Evolutionary conservation across 1,284 basidiomycete genomes (phyloP).

Genomic region (Trametes sp.): DNA sequence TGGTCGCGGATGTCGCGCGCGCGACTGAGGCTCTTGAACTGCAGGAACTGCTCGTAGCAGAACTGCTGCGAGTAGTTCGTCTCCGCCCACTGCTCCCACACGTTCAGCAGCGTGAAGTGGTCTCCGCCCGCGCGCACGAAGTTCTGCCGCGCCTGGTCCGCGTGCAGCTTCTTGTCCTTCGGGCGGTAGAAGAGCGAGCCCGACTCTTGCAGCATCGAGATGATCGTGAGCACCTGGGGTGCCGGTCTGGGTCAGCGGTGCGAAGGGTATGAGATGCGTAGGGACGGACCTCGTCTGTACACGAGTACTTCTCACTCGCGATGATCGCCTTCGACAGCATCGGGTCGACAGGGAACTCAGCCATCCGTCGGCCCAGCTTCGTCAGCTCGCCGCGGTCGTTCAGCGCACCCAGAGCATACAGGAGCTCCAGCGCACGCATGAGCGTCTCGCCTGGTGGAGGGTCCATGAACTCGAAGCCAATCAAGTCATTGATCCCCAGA

Average conservation of each 20-base stretch:
- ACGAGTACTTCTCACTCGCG: slow-evolving; percentile 92
- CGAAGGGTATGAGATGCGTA: neutral
- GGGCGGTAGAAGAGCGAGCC: slow-evolving; percentile 95
- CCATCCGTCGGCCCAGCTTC: slow-evolving; percentile 96
- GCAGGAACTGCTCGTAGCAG: slow-evolving; percentile 94
- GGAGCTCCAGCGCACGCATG: slow-evolving; percentile 91
- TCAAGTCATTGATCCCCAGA: slow-evolving; percentile 95
- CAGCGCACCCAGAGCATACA: slow-evolving; percentile 95
- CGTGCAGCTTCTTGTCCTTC: slow-evolving; percentile 96
- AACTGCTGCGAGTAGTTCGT: slow-evolving; percentile 97
- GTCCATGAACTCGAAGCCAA: slow-evolving; percentile 99
- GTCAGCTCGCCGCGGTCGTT: slow-evolving; percentile 98
- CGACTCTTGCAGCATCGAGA: slow-evolving; percentile 97
- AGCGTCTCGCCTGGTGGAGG: slow-evolving; percentile 99
- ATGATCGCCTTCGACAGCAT: slow-evolving; percentile 98
- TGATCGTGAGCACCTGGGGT: slow-evolving; percentile 90
- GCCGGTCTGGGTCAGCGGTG: neutral
- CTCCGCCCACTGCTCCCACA: slow-evolving; percentile 99
- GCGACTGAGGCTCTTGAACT: slow-evolving; percentile 94
- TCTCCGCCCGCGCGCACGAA: slow-evolving; percentile 97
- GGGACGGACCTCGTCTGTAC: slow-evolving; percentile 88
- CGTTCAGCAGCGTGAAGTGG: slow-evolving; percentile 96
- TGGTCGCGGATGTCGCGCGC: slow-evolving; percentile 98
- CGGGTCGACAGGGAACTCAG: slow-evolving; percentile 98
- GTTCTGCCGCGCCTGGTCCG: slow-evolving; percentile 96